Evolutionary conservation across 2,329 filamentous ascomycete species (phyloP).

Genomic region (Westerdykella sp.): DNA sequence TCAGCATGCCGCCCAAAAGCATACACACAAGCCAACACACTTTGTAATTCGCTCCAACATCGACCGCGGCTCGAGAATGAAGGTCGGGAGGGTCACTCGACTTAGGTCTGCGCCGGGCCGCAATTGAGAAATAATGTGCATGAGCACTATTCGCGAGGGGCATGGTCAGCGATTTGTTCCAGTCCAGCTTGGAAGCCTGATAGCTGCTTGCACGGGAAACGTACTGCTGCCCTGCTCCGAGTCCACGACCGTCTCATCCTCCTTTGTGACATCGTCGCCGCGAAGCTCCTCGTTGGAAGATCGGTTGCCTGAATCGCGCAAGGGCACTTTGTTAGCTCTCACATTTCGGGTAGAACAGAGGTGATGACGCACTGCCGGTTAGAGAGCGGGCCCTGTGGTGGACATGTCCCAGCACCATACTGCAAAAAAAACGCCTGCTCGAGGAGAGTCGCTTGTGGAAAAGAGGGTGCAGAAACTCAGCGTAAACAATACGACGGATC

Average conservation of each 20-base stretch:
- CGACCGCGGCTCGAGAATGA: constrained; percentile 93
- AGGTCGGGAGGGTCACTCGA: constrained; percentile 89
- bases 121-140: constrained; percentile 94
- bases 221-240: constrained; percentile 90
- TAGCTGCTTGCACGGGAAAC: constrained; percentile 22
- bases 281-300: constrained; percentile 39
- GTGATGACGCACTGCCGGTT: constrained; percentile 32
- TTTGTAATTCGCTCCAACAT: constrained; percentile 99
- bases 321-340: not conserved
- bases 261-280: constrained; percentile 38
- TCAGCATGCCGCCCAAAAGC: constrained; percentile 8
- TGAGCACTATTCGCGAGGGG: constrained; percentile 60
- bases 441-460: no score
- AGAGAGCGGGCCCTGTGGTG: constrained; percentile 43
- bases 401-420: constrained; percentile 45
- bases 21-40: constrained; percentile 47
- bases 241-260: constrained; percentile 77
- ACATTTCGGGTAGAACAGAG: not conserved
- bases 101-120: constrained; percentile 92
- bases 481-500: no score
- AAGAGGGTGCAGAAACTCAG: no score
- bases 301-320: constrained; percentile 30
- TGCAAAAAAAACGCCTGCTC: constrained; percentile 9
- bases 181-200: no score
- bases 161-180: not conserved